These are phyloP conservation scores for Monilinia aucupariae DNA, from an alignment of 2,329 filamentous ascomycete species.

Conservation along the genomic window DNA sequence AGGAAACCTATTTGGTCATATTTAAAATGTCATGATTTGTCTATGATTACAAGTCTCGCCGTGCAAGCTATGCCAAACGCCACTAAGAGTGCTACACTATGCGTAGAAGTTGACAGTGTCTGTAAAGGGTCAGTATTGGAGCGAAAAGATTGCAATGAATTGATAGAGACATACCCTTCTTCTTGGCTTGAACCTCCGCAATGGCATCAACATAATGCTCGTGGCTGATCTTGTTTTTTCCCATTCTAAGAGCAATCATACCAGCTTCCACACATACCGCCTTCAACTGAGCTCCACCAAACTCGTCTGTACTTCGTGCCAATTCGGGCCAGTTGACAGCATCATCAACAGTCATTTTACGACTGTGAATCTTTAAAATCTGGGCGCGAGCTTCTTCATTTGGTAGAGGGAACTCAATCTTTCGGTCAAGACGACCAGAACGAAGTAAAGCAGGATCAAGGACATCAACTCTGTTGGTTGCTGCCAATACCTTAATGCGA, in stretches of 20 bases:
- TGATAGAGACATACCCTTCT: conserved; percentile 34
- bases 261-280: conserved; percentile 97
- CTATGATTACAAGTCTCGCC: conserved; percentile 33
- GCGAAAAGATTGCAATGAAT: conserved; percentile 29
- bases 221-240: conserved; percentile 93
- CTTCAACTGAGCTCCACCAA: conserved; percentile 95
- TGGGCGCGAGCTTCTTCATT: conserved; percentile 97
- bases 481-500: conserved; percentile 91
- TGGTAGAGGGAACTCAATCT: conserved; percentile 96
- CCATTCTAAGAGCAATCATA: conserved; percentile 94
- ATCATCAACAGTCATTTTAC: conserved; percentile 96
- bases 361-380: conserved; percentile 93
- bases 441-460: conserved; percentile 86
- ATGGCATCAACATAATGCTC: conserved; percentile 99
- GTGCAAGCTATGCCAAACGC: conserved; percentile 30
- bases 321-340: conserved; percentile 94
- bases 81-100: conserved; percentile 25
- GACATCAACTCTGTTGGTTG: conserved; percentile 91
- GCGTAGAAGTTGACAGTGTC: conserved; percentile 34
- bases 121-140: conserved; percentile 18
- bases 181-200: conserved; percentile 93
- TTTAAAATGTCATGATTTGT: conserved; percentile 25
- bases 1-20: background rate
- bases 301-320: conserved; percentile 95
- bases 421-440: conserved; percentile 87